These are phyloP conservation scores for Nothophytophthora sp. DNA, from an alignment of 352 stramenopile genomes.

Conservation along the genomic window DNA sequence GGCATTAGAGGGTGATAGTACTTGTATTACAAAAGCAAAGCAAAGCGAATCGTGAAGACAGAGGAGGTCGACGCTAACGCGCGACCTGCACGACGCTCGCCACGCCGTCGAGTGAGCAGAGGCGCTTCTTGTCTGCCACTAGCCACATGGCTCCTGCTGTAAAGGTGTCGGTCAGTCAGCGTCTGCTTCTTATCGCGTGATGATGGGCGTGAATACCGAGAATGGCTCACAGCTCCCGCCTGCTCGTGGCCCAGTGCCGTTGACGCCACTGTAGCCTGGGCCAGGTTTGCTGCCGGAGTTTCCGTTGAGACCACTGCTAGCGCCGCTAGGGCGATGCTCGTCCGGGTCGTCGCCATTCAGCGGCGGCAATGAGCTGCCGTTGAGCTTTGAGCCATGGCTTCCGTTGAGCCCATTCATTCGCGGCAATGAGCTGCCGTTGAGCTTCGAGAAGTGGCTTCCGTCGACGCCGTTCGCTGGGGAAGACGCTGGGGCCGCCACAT, in stretches of 20 bases:
- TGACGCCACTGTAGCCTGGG: constrained; percentile 6
- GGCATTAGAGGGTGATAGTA: constrained; percentile 28
- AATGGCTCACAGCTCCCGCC: constrained; percentile 59
- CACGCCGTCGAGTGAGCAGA: constrained; percentile 6
- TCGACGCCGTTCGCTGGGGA: constrained; percentile 17
- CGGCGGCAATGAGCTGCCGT: constrained; percentile 5
- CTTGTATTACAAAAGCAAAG: constrained; percentile 28
- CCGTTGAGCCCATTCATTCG: no score
- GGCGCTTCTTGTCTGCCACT: no score
- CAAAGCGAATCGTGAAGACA: constrained; percentile 16
- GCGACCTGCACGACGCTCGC: constrained; percentile 11
- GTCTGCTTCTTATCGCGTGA: constrained; percentile 69
- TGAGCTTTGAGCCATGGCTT: no score
- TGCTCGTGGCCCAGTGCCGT: constrained; percentile 25
- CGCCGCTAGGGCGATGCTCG: constrained; percentile 16
- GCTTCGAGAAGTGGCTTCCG: constrained; percentile 12
- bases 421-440: constrained; percentile 33
- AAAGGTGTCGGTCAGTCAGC: no score
- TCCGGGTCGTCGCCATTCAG: constrained; percentile 23
- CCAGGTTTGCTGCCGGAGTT: constrained; percentile 11
- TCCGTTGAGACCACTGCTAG: constrained; percentile 20
- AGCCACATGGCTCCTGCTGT: constrained; percentile 6
- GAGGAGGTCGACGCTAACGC: constrained; percentile 7
- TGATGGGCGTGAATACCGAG: constrained; percentile 85
- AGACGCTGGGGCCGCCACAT: constrained; percentile 23